phyloP scores from a whole-genome alignment of 371 early-diverging fungal species.

The Mortierella sp. region DNA sequence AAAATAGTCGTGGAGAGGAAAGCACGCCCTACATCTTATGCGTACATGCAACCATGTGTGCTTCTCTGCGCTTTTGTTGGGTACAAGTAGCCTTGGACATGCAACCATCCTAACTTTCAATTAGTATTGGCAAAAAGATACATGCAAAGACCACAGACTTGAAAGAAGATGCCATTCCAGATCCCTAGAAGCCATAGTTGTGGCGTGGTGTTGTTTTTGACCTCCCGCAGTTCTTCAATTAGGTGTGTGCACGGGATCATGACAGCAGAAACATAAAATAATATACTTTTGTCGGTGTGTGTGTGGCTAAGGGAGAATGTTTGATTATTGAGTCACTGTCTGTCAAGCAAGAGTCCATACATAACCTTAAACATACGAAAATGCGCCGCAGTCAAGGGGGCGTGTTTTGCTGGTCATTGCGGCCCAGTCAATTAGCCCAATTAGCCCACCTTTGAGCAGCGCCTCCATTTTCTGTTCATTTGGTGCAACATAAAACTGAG shows the following conservation, averaged over 20 bases:
- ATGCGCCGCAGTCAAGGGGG: slow-evolving; percentile 1
- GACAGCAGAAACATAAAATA: neutral
- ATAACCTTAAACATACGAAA: neutral
- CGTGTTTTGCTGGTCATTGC: neutral
- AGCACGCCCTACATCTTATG: no score
- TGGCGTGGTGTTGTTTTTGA: no score
- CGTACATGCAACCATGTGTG: no score
- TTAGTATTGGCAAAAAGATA: no score
- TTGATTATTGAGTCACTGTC: slow-evolving; percentile 2
- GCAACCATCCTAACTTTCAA: no score
- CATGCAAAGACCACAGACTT: no score
- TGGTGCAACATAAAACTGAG: neutral
- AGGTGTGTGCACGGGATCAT: neutral
- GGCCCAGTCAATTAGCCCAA: neutral
- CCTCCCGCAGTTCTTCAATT: neutral
- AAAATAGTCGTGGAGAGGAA: no score
- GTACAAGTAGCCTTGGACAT: no score
- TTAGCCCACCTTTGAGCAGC: neutral
- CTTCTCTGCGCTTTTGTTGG: no score
- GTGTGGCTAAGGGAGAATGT: neutral
- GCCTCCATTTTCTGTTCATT: neutral
- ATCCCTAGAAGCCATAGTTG: no score
- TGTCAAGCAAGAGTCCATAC: neutral
- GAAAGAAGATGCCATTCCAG: no score
- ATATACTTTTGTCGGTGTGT: neutral